Percentiles rank a stretch among this genome's conserved stretches.
Evolutionary conservation across 176 grass and related monocot species (phyloP).

Genomic region (Thinopyrum elongatum): DNA sequence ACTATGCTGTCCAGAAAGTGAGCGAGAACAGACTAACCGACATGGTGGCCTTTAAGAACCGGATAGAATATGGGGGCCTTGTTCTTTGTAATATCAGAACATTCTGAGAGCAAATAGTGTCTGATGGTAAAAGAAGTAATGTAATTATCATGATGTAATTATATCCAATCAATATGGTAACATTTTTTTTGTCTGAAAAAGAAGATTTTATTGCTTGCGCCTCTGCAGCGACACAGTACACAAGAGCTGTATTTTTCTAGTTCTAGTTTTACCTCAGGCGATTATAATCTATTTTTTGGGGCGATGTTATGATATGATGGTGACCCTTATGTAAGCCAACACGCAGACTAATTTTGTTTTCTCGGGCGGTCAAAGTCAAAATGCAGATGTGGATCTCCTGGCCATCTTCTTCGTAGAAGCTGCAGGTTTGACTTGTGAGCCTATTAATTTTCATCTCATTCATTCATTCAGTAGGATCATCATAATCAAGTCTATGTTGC

Average conservation of each 20-base stretch:
- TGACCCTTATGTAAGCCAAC: not conserved
- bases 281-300: not conserved
- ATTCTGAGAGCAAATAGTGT: constrained; percentile 34
- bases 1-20: constrained; percentile 33
- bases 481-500: not conserved
- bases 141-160: constrained; percentile 24
- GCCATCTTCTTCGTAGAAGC: not conserved
- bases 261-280: not conserved
- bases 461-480: not conserved
- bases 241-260: not conserved
- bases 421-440: constrained; percentile 26
- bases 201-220: not conserved
- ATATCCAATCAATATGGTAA: not conserved
- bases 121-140: not conserved
- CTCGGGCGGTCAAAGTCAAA: constrained; percentile 18
- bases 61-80: constrained; percentile 47
- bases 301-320: not conserved
- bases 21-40: constrained; percentile 22
- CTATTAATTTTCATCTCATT: not conserved
- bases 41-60: constrained; percentile 36
- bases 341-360: not conserved
- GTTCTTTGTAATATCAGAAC: constrained; percentile 53
- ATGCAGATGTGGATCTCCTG: not conserved
- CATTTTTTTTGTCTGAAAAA: not conserved
- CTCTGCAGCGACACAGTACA: no score